Evolutionary conservation across 192 early-diverging fungal genomes (phyloP).

Genomic region (Backusella luteola): DNA sequence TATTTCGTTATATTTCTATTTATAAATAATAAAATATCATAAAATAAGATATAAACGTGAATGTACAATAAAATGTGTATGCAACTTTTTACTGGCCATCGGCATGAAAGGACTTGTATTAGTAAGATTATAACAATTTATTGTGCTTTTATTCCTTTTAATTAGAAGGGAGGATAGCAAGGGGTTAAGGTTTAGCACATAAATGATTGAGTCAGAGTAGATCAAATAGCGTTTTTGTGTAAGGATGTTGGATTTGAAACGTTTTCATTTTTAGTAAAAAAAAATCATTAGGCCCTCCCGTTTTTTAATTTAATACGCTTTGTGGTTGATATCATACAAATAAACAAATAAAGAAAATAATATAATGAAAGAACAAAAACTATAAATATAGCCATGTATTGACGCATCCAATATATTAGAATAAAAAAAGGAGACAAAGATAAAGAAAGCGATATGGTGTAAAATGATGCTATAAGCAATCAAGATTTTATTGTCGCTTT

Average conservation of each 20-base stretch:
- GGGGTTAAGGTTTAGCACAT: not conserved
- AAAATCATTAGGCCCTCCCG: not conserved
- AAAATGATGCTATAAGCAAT: not conserved
- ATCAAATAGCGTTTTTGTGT: not conserved
- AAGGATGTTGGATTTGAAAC: not conserved
- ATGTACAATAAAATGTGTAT: not conserved
- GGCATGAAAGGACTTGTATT: not conserved
- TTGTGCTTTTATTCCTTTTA: not conserved
- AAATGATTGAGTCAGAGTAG: not conserved
- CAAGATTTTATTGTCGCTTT: not conserved
- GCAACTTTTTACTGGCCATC: not conserved
- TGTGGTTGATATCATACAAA: not conserved
- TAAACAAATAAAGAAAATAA: not conserved
- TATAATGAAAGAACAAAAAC: too few relatives aligned
- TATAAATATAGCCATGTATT: not conserved
- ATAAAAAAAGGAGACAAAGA: not conserved
- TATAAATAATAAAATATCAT: too few relatives aligned
- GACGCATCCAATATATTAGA: not conserved
- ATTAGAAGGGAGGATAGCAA: not conserved
- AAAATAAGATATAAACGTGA: not conserved
- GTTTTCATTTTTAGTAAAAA: not conserved
- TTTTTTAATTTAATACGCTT: not conserved
- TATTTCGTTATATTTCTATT: not conserved
- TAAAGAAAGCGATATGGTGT: not conserved
- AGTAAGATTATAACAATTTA: not conserved